Base-by-base conservation (phyloP, 768 basidiomycete genomes). In the Boletus eberwhitei region DNA sequence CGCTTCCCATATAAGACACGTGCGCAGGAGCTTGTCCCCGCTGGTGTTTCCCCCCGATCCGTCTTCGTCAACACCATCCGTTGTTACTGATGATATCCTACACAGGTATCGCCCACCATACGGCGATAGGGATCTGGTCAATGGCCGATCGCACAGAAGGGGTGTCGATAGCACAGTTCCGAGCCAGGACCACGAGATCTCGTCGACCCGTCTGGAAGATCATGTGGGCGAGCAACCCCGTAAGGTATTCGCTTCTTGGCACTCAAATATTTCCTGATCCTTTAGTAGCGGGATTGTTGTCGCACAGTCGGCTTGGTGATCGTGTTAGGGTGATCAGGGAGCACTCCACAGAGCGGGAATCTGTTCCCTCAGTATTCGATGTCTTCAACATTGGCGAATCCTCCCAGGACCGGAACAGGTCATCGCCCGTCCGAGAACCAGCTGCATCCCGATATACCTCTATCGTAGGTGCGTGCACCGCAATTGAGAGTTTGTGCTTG, bases 331-430 rank as follows among this genome's bases (percentile, higher is more conserved):
- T 68, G 17, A 37, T 66, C 38, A 48, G 68, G 34, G 57, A 64
- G 21, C 69, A 56, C 32, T 55, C 57, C 7, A n/a, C 26, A 13
- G 65, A 67, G 21, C 61, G 59, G 39, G 68, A 60, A 26, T 45
- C 62, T 2, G 59, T 59, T 17, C 67, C 58, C 4, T 65, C 67
- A 19, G 63, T 70, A 2, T 71, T 69, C 22, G 65, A 69, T 47
- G 59, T 71, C 45, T 69, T 71, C 48, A 59, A 64, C 31, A 58
- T 70, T 9, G 54, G 48, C 4, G 65, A 65, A 22, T 55, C 61
- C 11, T 45, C 61, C 22, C 64, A 58, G n/a, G 60, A 63, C 14
- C 50, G 53, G 41, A 56, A 43, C 29, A 57, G 67, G 45, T 54
- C 52, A 26, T 55, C 57, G 0, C 35, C 57, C 14, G 41, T 42